phyloP scores from a whole-genome alignment of 2,329 filamentous ascomycete species.

The Penicillium oxalicum region DNA sequence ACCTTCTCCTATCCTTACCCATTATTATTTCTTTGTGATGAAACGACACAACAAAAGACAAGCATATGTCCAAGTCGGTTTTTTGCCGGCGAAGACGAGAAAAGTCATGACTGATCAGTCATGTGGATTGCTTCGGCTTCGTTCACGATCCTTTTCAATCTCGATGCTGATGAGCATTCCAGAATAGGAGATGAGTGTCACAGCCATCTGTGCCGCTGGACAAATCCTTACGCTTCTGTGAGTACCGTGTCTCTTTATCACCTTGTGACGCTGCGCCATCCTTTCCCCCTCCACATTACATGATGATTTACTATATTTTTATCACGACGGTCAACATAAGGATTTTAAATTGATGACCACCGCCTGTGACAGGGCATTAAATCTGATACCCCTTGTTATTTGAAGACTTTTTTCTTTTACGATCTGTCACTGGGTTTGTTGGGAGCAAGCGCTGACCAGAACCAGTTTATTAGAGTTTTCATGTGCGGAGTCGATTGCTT shows the following conservation, averaged over 20 bases:
- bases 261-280: not conserved
- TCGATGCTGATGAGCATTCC: constrained; percentile 24
- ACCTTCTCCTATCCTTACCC: constrained; percentile 8
- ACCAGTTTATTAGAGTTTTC: constrained; percentile 8
- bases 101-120: constrained; percentile 46
- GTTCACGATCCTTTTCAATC: constrained; percentile 14
- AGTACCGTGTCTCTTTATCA: not conserved
- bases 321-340: constrained; percentile 89
- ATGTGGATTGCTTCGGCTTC: constrained; percentile 14
- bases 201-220: constrained; percentile 2
- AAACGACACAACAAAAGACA: constrained; percentile 75
- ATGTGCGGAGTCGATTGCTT: not conserved
- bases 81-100: constrained; percentile 46
- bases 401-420: constrained; percentile 4
- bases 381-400: constrained; percentile 26
- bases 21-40: constrained; percentile 58
- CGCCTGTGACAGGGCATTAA: constrained; percentile 65
- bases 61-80: constrained; percentile 89
- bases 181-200: constrained; percentile 15
- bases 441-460: constrained; percentile 15
- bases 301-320: constrained; percentile 62
- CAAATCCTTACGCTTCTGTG: not conserved
- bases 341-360: constrained; percentile 67
- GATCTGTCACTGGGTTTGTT: constrained; percentile 10
- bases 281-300: constrained; percentile 35